Conservation (phyloP, 768 basidiomycete genomes). For the Plicaturopsis crispa region DNA sequence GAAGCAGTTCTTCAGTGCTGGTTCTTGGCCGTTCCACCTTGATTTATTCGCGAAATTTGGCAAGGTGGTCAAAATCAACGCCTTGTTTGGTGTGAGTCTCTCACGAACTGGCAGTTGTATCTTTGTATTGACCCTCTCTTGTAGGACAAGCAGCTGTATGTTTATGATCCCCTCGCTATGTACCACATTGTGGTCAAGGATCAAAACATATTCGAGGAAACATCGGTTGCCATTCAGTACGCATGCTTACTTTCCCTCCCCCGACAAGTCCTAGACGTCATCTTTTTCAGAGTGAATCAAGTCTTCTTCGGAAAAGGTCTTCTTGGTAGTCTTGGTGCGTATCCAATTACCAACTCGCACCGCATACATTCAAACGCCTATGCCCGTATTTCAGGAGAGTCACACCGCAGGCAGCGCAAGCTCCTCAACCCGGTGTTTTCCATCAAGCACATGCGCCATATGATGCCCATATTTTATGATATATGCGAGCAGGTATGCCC, state of each 20-base stretch:
- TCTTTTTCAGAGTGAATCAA: conserved; percentile 29
- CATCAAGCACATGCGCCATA: conserved; percentile 28
- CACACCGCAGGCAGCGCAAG: conserved; percentile 34
- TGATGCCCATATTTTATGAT: conserved; percentile 35
- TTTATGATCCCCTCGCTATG: conserved; percentile 37
- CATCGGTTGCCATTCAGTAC: neutral
- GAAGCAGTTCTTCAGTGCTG: conserved; percentile 20
- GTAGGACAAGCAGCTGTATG: conserved; percentile 26
- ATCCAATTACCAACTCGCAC: neutral
- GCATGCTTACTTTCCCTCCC: neutral
- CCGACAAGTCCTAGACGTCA: neutral
- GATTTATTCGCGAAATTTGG: conserved; percentile 25
- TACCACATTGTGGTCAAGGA: conserved; percentile 38
- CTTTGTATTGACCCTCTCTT: neutral
- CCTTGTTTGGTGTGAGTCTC: conserved; percentile 25
- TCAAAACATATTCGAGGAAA: neutral
- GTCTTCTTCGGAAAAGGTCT: conserved; percentile 40
- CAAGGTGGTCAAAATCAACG: conserved; percentile 23
- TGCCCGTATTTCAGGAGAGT: conserved; percentile 25
- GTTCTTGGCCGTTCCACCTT: conserved; percentile 30
- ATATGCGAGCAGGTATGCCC: conserved; percentile 34
- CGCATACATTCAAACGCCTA: neutral
- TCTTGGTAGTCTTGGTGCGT: conserved; percentile 30
- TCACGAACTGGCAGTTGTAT: neutral
- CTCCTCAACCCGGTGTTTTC: conserved; percentile 40